These are phyloP conservation scores for Berberis thunbergii DNA, from an alignment of 164 flowering plant species.

Conservation along the genomic window DNA sequence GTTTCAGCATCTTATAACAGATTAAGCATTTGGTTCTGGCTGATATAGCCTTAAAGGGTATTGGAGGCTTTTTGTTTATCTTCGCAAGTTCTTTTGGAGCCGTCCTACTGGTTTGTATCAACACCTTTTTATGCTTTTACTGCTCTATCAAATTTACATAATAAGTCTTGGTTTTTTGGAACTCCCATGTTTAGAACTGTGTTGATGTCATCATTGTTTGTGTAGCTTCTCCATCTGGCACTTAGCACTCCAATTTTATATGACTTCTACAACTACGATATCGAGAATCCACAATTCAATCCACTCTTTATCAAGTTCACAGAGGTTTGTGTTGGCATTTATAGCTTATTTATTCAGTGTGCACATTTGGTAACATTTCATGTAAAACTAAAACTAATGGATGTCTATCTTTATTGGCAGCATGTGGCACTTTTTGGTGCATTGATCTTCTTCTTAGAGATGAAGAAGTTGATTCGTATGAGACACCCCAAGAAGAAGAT, in stretches of 20 bases:
- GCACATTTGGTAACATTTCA: background rate
- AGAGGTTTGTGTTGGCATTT: conserved; percentile 24
- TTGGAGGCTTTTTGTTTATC: conserved; percentile 65
- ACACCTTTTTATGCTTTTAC: background rate
- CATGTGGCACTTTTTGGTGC: conserved; percentile 42
- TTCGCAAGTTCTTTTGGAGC: conserved; percentile 71
- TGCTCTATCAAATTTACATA: background rate
- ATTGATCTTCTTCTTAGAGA: conserved; percentile 33
- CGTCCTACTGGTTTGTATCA: conserved; percentile 46
- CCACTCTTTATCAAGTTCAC: conserved; percentile 40
- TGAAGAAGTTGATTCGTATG: conserved; percentile 32
- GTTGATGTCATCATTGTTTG: background rate
- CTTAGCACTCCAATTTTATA: conserved; percentile 36
- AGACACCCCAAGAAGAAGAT: conserved; percentile 28
- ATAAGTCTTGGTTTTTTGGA: background rate
- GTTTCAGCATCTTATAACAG: conserved; percentile 24
- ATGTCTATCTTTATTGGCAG: conserved; percentile 14
- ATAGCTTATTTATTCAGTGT: background rate
- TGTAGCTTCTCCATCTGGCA: conserved; percentile 33
- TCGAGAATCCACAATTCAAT: conserved; percentile 30
- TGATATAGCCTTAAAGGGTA: conserved; percentile 36
- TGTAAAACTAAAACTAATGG: background rate
- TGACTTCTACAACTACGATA: conserved; percentile 55
- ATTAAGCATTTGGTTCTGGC: conserved; percentile 36
- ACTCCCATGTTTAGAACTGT: background rate